Base-by-base conservation (phyloP, 176 grass and related monocot species). In the Oryza rufipogon region DNA sequence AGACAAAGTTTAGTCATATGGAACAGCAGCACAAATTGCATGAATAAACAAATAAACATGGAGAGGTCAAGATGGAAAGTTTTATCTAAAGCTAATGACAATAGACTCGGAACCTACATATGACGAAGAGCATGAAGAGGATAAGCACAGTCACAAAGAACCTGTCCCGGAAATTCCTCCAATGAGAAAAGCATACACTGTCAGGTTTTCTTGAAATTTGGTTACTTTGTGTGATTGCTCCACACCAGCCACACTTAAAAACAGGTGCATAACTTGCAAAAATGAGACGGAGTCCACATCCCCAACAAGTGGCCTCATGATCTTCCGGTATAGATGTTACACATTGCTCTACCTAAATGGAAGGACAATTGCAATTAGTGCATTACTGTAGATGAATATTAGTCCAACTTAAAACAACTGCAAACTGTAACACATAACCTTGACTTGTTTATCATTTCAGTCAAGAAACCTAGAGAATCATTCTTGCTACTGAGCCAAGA, bases 221-320 rank as follows among this genome's bases (percentile, higher is more conserved):
- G 71, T 95, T 76, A 69, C 64, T 51, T 73, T 94, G 89, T 52
- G 93, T 98, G 68, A 98, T 90, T 25, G 96, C 96, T 78, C 96
- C 96, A 70, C 96, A 98, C 96, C 96, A 98, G 64, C 96, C 96
- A 82, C 96, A 98, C 87, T 98, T 98, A 75, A 82, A 98, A 72
- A 95, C 75, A 58, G 96, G 86, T 23, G 89, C 86, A 70, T 95
- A 92, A 58, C 80, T 75, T 84, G 88, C 73, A 68, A 96, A 90
- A 64, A 94, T 39, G 70, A 98, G 93, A 6, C 72, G 81, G 67
- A 98, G 85, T 34, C 96, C 96, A 49, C 96, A 98, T 65, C 93
- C 96, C 96, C 96, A 98, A 73, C 96, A 98, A 30, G 77, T 92
- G 49, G 87, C 84, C 56, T 98, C 89, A 69, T 90, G 92, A 87